Percentiles rank a stretch among this genome's conserved stretches.
These are phyloP conservation scores for Saraca asoca DNA, from an alignment of 331 rosid species.

Conservation along the genomic window DNA sequence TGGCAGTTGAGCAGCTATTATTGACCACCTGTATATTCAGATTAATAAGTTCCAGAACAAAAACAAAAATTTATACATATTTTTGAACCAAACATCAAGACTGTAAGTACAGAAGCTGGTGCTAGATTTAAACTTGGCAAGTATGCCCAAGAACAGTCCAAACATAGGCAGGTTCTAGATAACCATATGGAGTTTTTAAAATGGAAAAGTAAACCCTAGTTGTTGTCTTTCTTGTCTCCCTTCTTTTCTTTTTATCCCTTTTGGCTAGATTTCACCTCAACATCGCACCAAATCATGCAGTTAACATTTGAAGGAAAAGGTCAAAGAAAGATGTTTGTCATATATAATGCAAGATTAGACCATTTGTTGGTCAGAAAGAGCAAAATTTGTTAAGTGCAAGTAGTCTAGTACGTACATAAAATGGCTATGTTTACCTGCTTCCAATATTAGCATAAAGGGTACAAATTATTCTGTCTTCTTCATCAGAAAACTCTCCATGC, in stretches of 20 bases:
- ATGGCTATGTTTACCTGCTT: slow-evolving; percentile 63
- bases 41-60: background rate
- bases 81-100: slow-evolving; percentile 6
- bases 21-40: slow-evolving; percentile 70
- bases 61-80: background rate
- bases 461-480: slow-evolving; percentile 87
- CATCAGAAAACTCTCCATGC: slow-evolving; percentile 90
- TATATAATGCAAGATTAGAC: slow-evolving; percentile 3
- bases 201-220: slow-evolving; percentile 12
- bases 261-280: slow-evolving; percentile 22
- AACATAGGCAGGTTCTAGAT: slow-evolving; percentile 35
- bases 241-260: slow-evolving; percentile 29
- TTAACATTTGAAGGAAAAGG: slow-evolving; percentile 4
- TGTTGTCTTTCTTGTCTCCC: background rate
- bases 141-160: slow-evolving; percentile 43
- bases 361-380: slow-evolving; percentile 17
- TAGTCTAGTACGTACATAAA: slow-evolving; percentile 28
- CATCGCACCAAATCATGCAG: slow-evolving; percentile 12
- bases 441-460: slow-evolving; percentile 80
- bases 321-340: slow-evolving; percentile 1
- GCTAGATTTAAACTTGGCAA: slow-evolving; percentile 51
- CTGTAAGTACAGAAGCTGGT: background rate
- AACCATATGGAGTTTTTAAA: slow-evolving; percentile 5
- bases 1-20: slow-evolving; percentile 83
- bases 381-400: background rate